A percentile compares a stretch with the other conserved stretches of the same genome.
These are phyloP conservation scores for Starmerella khaoyaiensis DNA, from an alignment of 805 yeast species.

Conservation along the genomic window DNA sequence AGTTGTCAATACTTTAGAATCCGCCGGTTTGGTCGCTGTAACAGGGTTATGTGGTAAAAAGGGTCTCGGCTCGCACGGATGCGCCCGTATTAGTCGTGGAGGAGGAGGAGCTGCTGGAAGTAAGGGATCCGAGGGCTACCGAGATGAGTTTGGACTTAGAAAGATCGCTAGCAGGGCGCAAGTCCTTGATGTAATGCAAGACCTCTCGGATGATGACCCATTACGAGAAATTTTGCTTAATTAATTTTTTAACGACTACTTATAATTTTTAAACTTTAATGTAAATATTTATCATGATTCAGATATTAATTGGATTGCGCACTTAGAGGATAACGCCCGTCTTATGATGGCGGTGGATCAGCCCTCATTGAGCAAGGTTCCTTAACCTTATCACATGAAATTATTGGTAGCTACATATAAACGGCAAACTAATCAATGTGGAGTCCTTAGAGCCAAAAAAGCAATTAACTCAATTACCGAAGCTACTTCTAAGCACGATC, in stretches of 20 bases:
- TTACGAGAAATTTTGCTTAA: slow-evolving; percentile 16
- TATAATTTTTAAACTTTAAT: no score
- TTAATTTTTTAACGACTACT: not conserved
- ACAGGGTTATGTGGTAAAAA: slow-evolving; percentile 29
- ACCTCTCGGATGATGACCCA: slow-evolving; percentile 18
- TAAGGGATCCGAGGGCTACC: slow-evolving; percentile 21
- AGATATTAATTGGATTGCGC: no score
- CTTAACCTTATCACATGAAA: no score
- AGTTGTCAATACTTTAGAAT: slow-evolving; percentile 46
- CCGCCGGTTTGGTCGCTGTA: slow-evolving; percentile 32
- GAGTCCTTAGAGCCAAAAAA: no score
- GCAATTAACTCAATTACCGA: no score
- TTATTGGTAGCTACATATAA: no score
- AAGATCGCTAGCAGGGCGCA: slow-evolving; percentile 26
- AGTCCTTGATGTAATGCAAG: slow-evolving; percentile 26
- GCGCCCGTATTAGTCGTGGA: slow-evolving; percentile 24
- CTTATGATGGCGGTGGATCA: no score
- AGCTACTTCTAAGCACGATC: no score
- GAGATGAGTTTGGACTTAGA: slow-evolving; percentile 27
- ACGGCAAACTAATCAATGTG: no score
- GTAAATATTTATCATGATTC: no score
- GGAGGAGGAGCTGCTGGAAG: slow-evolving; percentile 27
- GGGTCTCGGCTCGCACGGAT: slow-evolving; percentile 24
- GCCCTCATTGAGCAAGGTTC: no score
- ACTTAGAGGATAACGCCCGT: no score